Evolutionary conservation across 805 yeast genomes (phyloP), one percentile per base, ranked within the genome.

Genomic region (Yamadazyma sp.): DNA sequence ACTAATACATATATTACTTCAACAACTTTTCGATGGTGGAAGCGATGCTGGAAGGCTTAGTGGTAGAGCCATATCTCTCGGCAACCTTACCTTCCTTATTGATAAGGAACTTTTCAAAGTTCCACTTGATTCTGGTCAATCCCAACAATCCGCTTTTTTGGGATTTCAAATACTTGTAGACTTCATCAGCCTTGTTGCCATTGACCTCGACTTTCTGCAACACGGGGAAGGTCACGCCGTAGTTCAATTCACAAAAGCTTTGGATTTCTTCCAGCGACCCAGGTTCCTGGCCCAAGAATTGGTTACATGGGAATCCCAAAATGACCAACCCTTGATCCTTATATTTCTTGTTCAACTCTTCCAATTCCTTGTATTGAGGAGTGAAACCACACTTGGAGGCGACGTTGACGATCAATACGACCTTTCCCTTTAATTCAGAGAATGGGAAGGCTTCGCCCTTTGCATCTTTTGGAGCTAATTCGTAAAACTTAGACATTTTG

Each of bases 171-270:
- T 60, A 90, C 53, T 75, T 67, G 67, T 80, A 91, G 23, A 91
- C 89, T 13, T 91, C 87, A 56, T 85, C 90, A 13, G 87, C 80
- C 29, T 79, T 64, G 44, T 71, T 62, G 35, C 99, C 99, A 60
- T 91, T 93, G 50, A 93, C 98, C 28, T 90, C 89, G 42, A 89
- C 62, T 72, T 90, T 91, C 59, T 77, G 73, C 77, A 91, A 67
- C 21, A 91, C 75, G 20, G 96, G 96, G 82, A 93, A 91, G 12
- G 84, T 70, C 28, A 91, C 97, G 38, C 96, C 96, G 59, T 81
- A 93, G 70, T 87, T 89, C 53, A 80, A 55, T 29, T 76, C 63
- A 62, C 96, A 89, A 66, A 84, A 84, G 31, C 71, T 60, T 14
- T 78, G 80, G 47, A 87, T 86, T 53, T 84, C 89, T 40, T 79